Percentiles rank a stretch among this genome's conserved stretches.
phyloP scores from a whole-genome alignment of 2,329 filamentous ascomycete species.

The Penicillium nordicum region DNA sequence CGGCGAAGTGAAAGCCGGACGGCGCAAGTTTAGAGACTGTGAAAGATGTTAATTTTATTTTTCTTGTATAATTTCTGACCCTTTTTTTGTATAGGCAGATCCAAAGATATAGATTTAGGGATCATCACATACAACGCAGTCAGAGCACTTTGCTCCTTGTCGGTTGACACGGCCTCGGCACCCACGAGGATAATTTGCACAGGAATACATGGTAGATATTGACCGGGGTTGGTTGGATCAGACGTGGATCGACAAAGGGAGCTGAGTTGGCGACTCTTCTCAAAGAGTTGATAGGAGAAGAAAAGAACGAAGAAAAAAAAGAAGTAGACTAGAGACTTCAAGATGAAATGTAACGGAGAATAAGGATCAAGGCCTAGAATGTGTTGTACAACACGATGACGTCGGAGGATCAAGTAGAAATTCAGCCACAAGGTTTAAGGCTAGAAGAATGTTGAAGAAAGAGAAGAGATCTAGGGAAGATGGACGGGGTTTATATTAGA shows the following conservation, averaged over 20 bases:
- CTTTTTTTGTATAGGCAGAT: not conserved
- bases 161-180: conserved; percentile 47
- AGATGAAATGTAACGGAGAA: conserved; percentile 15
- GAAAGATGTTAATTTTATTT: conserved; percentile 10
- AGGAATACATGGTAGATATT: conserved; percentile 42
- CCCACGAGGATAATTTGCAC: conserved; percentile 47
- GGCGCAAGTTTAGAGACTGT: conserved; percentile 38
- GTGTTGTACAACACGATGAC: conserved; percentile 11
- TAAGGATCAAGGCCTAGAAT: conserved; percentile 8
- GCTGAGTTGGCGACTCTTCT: not conserved
- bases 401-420: conserved; percentile 9
- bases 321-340: conserved; percentile 8
- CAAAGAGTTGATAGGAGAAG: not conserved
- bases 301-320: not conserved
- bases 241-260: not conserved
- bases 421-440: conserved; percentile 1
- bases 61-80: not conserved
- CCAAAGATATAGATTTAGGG: not conserved
- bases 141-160: conserved; percentile 42
- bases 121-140: conserved; percentile 44
- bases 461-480: conserved; percentile 13
- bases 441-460: conserved; percentile 4
- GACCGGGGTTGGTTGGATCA: not conserved
- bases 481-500: conserved; percentile 25
- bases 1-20: conserved; percentile 39